These are phyloP conservation scores for Nitzschia palea DNA, from an alignment of 108 stramenopile species.

Conservation along the genomic window DNA sequence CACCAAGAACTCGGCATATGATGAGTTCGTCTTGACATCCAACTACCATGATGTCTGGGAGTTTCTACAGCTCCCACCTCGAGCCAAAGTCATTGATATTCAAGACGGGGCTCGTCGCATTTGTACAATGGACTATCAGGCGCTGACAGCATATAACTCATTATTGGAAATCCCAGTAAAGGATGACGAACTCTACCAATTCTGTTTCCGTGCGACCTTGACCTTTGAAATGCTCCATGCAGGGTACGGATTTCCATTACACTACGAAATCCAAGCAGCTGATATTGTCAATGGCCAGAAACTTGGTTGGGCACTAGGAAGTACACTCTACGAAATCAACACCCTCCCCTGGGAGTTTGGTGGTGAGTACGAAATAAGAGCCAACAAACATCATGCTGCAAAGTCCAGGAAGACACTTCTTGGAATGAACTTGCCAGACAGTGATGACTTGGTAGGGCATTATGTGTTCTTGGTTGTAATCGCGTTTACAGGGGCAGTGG, in stretches of 20 bases:
- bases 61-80: constrained; percentile 53
- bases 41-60: constrained; percentile 64
- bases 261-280: constrained; percentile 67
- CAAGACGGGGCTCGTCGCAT: constrained; percentile 44
- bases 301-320: constrained; percentile 87
- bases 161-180: constrained; percentile 5
- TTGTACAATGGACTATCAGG: constrained; percentile 56
- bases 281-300: constrained; percentile 77
- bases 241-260: constrained; percentile 73
- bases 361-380: background rate
- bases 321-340: constrained; percentile 92
- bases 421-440: no score
- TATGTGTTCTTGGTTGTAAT: no score
- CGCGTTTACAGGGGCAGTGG: no score
- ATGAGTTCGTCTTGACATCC: constrained; percentile 74
- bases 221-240: constrained; percentile 60
- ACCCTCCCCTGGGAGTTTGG: constrained; percentile 32
- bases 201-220: constrained; percentile 83
- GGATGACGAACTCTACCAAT: constrained; percentile 44
- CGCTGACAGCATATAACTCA: constrained; percentile 55
- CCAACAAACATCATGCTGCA: no score
- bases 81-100: constrained; percentile 46
- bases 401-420: no score
- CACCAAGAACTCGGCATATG: constrained; percentile 25
- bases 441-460: no score